These are phyloP conservation scores for Phytophthora macrochlamydospora DNA, from an alignment of 352 stramenopile species.

Conservation along the genomic window DNA sequence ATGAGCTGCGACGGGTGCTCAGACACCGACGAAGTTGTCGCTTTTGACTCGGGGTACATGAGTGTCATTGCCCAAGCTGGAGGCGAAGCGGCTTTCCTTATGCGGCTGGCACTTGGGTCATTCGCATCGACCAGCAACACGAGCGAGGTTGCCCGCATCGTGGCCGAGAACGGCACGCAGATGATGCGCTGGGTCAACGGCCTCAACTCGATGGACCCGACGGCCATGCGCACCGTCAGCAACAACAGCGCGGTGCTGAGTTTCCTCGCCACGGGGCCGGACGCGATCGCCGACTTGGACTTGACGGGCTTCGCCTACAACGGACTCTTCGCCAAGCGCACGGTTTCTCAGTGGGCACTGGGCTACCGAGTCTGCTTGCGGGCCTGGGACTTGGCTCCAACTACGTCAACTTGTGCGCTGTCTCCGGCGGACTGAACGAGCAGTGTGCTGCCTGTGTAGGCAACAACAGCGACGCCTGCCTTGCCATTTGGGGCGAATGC, in stretches of 20 bases:
- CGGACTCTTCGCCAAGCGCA: conserved; percentile 56
- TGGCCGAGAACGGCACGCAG: conserved; percentile 50
- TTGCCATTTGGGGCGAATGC: conserved; percentile 47
- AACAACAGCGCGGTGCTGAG: conserved; percentile 38
- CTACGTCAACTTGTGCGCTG: conserved; percentile 45
- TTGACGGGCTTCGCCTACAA: conserved; percentile 59
- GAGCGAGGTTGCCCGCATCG: conserved; percentile 27
- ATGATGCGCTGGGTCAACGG: conserved; percentile 77
- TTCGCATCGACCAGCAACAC: conserved; percentile 44
- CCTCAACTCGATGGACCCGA: conserved; percentile 60
- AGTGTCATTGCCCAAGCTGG: conserved; percentile 70
- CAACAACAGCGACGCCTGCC: conserved; percentile 36
- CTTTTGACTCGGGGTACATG: conserved; percentile 68
- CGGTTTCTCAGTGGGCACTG: conserved; percentile 51
- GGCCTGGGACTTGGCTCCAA: conserved; percentile 54
- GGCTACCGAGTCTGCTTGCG: conserved; percentile 58
- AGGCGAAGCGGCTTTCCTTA: conserved; percentile 63
- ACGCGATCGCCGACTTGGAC: conserved; percentile 42
- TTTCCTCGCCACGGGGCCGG: conserved; percentile 42
- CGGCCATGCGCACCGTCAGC: conserved; percentile 45
- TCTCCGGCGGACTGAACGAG: conserved; percentile 39
- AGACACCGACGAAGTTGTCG: conserved; percentile 53
- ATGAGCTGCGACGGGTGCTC: conserved; percentile 57
- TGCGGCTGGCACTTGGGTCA: conserved; percentile 49
- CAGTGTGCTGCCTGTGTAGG: conserved; percentile 49